Evolutionary conservation across 2,329 filamentous ascomycete genomes (phyloP).

Genomic region (Aspergillus sp.): DNA sequence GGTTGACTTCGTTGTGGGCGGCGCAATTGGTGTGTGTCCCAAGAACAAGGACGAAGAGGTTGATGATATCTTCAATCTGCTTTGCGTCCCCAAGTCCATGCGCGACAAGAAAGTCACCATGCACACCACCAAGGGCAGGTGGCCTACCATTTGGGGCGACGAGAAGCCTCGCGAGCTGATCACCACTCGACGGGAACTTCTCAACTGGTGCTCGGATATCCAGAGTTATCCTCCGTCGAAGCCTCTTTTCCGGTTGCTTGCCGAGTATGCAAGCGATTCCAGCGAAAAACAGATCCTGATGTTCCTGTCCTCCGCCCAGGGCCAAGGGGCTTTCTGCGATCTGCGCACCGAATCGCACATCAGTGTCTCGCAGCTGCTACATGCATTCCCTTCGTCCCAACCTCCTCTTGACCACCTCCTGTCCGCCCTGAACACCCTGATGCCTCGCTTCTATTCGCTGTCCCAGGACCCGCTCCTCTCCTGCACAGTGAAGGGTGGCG

Average conservation of each 20-base stretch:
- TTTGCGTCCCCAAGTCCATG: slow-evolving; percentile 70
- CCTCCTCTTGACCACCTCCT: slow-evolving; percentile 77
- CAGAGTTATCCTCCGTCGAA: slow-evolving; percentile 90
- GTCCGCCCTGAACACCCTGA: slow-evolving; percentile 71
- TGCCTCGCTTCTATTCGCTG: slow-evolving; percentile 97
- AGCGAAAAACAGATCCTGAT: slow-evolving; percentile 82
- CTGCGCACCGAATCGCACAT: slow-evolving; percentile 82
- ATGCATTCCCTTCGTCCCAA: slow-evolving; percentile 84
- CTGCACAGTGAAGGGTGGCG: slow-evolving; percentile 57
- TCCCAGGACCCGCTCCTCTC: slow-evolving; percentile 89
- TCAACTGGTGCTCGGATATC: slow-evolving; percentile 92
- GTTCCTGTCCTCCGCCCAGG: slow-evolving; percentile 80
- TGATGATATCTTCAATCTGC: slow-evolving; percentile 71
- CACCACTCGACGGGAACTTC: slow-evolving; percentile 80
- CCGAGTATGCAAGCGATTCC: slow-evolving; percentile 68
- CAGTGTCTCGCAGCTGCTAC: slow-evolving; percentile 73
- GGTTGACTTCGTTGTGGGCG: slow-evolving; percentile 91
- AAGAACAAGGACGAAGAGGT: slow-evolving; percentile 71
- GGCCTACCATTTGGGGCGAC: slow-evolving; percentile 97
- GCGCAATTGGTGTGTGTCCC: slow-evolving; percentile 85
- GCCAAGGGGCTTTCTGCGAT: slow-evolving; percentile 87
- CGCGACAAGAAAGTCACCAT: slow-evolving; percentile 76
- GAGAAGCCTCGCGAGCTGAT: slow-evolving; percentile 76
- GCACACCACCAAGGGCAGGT: slow-evolving; percentile 70
- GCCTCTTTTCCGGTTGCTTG: slow-evolving; percentile 70